Evolutionary conservation across 495 filamentous ascomycete species (phyloP), one percentile per base, ranked within the genome.

Genomic region (Xylaria sp.): DNA sequence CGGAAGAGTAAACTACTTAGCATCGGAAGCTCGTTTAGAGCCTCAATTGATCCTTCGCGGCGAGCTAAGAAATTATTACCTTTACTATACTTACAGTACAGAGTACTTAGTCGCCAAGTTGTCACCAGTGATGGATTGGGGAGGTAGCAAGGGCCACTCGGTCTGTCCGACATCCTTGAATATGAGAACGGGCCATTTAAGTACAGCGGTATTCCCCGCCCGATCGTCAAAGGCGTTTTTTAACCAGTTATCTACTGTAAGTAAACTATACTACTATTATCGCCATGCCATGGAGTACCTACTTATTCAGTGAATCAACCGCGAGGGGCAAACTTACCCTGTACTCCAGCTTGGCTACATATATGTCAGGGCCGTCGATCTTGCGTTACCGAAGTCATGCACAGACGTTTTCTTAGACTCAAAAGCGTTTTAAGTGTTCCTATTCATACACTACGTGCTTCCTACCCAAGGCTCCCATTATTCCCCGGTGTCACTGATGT

Each of bases 31-130:
- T n/a, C n/a, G n/a, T n/a, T n/a, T n/a, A n/a, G 19, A 24, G 59
- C 37, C 37, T 43, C 21, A 43, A 17, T 43, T 43, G 59, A 62
- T 62, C 59, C 59, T 62, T 62, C 59, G 59, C 14, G 37, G 59
- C 11, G 21, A 8, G 37, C 37, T 9, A 61, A 61, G 59, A 4
- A 26, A 2, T 61, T 43, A 43, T 24, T 43, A 41, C 21, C n/a
- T n/a, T n/a, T 37, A 37, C 35, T 37, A 8, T 37, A 37, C 8
- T 37, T 4, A 37, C 8, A 37, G n/a, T n/a, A n/a, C n/a, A n/a
- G n/a, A n/a, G n/a, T n/a, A n/a, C n/a, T n/a, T n/a, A 12, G 19
- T 43, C n/a, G 58, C 58, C 37, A 61, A 43, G 58, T 26, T 61
- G 19, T 24, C 15, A 26, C 41, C 21, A 24, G 58, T 19, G 29